These are phyloP conservation scores for Verticillium albo-atrum DNA, from an alignment of 2,329 filamentous ascomycete genomes.

Conservation along the genomic window DNA sequence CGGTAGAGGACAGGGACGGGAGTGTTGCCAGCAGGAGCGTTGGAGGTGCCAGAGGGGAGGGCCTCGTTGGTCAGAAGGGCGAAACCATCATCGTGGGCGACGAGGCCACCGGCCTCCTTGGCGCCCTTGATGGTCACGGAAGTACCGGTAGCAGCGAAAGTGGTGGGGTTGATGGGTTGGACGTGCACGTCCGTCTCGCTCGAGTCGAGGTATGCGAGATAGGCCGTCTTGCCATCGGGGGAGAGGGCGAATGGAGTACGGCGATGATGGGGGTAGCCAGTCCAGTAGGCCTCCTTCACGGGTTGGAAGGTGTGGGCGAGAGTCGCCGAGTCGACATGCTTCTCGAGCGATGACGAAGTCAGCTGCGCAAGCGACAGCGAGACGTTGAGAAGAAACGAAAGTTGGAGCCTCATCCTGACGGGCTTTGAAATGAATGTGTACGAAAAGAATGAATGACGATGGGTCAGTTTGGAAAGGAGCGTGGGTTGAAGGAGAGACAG, in stretches of 20 bases:
- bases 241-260: conserved; percentile 60
- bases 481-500: neutral
- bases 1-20: conserved; percentile 57
- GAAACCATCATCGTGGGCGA: conserved; percentile 60
- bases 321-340: conserved; percentile 35
- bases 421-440: neutral
- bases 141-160: conserved; percentile 48
- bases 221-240: conserved; percentile 53
- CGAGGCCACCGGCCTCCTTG: conserved; percentile 56
- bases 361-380: conserved; percentile 11
- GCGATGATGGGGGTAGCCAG: conserved; percentile 54
- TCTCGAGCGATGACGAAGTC: conserved; percentile 18
- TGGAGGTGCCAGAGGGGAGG: conserved; percentile 42
- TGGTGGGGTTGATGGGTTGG: conserved; percentile 49
- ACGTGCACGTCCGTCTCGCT: conserved; percentile 52
- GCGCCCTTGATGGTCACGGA: conserved; percentile 47
- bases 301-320: conserved; percentile 51
- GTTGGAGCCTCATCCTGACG: conserved; percentile 2
- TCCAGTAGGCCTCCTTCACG: conserved; percentile 58
- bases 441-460: neutral
- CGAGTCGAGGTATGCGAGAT: conserved; percentile 55
- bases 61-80: conserved; percentile 57
- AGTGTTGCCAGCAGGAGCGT: conserved; percentile 39
- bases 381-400: conserved; percentile 1
- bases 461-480: neutral